Percentiles rank a stretch among this genome's conserved stretches.
phyloP scores from a whole-genome alignment of 345 rosid species.

The Brassica incana region DNA sequence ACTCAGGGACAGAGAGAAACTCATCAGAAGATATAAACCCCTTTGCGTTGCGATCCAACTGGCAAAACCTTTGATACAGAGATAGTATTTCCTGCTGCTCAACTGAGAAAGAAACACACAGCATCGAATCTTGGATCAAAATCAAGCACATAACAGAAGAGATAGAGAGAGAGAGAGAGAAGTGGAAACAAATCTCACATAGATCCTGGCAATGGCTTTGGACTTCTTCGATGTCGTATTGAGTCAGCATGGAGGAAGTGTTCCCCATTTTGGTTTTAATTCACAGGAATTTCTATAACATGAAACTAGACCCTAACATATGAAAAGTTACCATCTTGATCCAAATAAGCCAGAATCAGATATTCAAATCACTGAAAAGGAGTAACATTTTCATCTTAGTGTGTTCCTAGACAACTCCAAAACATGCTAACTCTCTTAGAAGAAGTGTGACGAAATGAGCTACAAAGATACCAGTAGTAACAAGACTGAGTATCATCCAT shows the following conservation, averaged over 20 bases:
- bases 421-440: no score
- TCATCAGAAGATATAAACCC: slow-evolving; percentile 83
- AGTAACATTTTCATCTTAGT: no score
- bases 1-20: slow-evolving; percentile 84
- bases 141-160: not conserved
- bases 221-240: slow-evolving; percentile 92
- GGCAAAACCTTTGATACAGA: slow-evolving; percentile 80
- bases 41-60: slow-evolving; percentile 68
- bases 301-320: not conserved
- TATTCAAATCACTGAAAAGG: no score
- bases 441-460: no score
- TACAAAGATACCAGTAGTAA: no score
- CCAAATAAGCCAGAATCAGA: no score
- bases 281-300: not conserved
- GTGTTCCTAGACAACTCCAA: no score
- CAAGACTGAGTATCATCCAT: no score
- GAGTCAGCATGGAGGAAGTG: slow-evolving; percentile 87
- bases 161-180: not conserved
- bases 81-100: slow-evolving; percentile 83
- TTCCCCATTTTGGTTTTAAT: slow-evolving; percentile 54
- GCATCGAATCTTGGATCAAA: not conserved
- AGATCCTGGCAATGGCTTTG: slow-evolving; percentile 67
- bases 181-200: slow-evolving; percentile 39
- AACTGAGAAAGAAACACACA: no score
- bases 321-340: no score